phyloP scores from a whole-genome alignment of 345 rosid species.

The Euphorbia tirucalli region DNA sequence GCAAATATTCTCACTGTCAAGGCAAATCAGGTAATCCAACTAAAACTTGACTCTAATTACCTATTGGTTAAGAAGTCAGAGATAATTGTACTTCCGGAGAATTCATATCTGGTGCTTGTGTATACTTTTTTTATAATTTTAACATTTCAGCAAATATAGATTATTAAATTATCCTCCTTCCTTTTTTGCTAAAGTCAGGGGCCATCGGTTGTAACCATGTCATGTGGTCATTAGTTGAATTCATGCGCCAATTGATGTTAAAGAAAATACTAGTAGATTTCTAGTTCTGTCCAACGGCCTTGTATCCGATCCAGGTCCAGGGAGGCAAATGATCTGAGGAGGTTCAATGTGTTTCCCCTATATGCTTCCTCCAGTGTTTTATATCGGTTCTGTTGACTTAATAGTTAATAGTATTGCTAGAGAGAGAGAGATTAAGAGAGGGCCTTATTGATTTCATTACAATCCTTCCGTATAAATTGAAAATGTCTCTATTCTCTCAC shows the following conservation, averaged over 20 bases:
- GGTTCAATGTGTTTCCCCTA: no score
- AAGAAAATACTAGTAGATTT: background rate
- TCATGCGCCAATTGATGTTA: background rate
- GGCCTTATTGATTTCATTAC: no score
- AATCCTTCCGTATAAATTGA: no score
- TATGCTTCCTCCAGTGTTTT: no score
- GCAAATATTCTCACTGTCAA: constrained; percentile 67
- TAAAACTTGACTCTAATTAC: background rate
- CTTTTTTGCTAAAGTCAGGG: background rate
- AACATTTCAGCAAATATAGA: background rate
- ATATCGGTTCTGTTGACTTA: no score
- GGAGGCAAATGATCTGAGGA: no score
- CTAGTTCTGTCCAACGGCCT: background rate
- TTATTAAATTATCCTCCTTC: background rate
- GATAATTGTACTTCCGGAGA: background rate
- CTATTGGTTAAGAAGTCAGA: background rate
- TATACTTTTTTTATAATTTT: no score
- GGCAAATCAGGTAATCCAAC: constrained; percentile 70
- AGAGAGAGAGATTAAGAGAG: no score
- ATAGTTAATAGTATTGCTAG: no score
- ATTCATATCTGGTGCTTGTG: background rate
- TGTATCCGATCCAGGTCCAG: no score
- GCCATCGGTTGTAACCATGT: background rate
- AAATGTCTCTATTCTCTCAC: background rate
- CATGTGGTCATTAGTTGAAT: background rate